These are phyloP conservation scores for Choiromyces venosus DNA, from an alignment of 495 filamentous ascomycete species.

Conservation along the genomic window DNA sequence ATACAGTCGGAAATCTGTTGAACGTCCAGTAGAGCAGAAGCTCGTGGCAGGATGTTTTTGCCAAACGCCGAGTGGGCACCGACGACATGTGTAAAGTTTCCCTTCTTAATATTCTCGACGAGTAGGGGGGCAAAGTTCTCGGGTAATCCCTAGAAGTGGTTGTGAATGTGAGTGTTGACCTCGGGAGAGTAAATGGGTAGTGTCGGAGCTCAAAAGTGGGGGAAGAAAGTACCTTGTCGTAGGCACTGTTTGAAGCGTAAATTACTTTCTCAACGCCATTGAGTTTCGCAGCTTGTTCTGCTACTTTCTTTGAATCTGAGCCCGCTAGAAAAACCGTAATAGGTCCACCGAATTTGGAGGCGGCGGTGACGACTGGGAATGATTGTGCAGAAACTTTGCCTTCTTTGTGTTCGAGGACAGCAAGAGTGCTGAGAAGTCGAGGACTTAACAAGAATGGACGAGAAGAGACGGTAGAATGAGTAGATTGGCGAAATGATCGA, in stretches of 20 bases:
- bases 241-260: conserved; percentile 77
- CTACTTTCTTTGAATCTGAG: conserved; percentile 69
- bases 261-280: conserved; percentile 87
- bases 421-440: conserved; percentile 72
- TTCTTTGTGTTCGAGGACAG: conserved; percentile 86
- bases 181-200: not conserved
- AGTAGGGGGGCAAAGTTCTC: conserved; percentile 94
- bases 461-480: not conserved
- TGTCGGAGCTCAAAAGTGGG: not conserved
- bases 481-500: conserved; percentile 9
- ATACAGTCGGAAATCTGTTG: conserved; percentile 93
- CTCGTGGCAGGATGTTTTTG: conserved; percentile 89
- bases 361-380: conserved; percentile 79
- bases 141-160: conserved; percentile 62
- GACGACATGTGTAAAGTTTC: conserved; percentile 83
- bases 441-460: not conserved
- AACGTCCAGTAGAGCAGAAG: conserved; percentile 86
- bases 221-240: conserved; percentile 66
- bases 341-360: conserved; percentile 74
- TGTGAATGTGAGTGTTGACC: conserved; percentile 1
- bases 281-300: conserved; percentile 81
- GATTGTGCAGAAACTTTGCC: conserved; percentile 79
- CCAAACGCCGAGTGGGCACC: conserved; percentile 92
- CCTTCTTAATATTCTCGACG: conserved; percentile 92
- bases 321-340: conserved; percentile 86